phyloP scores from a whole-genome alignment of 2,329 filamentous ascomycete species.

The Fusarium lateritium region DNA sequence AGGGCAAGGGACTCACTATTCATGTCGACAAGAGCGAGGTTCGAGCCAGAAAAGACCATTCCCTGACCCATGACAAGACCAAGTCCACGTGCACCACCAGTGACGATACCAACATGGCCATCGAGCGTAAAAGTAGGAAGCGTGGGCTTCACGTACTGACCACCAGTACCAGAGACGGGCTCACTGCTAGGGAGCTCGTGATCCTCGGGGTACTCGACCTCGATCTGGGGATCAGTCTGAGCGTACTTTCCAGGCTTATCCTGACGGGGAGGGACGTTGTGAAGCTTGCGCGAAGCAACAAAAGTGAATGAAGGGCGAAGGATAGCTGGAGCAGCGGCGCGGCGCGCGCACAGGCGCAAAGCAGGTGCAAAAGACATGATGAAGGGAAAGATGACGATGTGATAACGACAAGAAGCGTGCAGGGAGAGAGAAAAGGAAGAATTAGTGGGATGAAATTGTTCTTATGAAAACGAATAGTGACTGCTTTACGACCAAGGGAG shows the following conservation, averaged over 20 bases:
- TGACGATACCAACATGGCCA: conserved; percentile 86
- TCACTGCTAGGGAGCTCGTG: conserved; percentile 78
- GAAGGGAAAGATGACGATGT: conserved; percentile 9
- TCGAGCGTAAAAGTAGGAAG: conserved; percentile 90
- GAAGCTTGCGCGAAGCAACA: conserved; percentile 51
- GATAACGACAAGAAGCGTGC: background rate
- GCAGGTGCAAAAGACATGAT: conserved; percentile 46
- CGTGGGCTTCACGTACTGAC: conserved; percentile 87
- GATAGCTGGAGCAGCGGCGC: conserved; percentile 40
- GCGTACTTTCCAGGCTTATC: conserved; percentile 76
- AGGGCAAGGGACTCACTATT: conserved; percentile 76
- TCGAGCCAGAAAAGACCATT: conserved; percentile 87
- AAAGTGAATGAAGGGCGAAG: conserved; percentile 45
- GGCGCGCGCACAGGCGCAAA: conserved; percentile 51
- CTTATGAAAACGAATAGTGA: conserved; percentile 27
- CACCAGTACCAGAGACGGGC: conserved; percentile 82
- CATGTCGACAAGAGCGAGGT: conserved; percentile 93
- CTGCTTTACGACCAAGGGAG: conserved; percentile 6
- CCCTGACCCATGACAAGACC: conserved; percentile 95
- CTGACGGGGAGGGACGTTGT: conserved; percentile 53
- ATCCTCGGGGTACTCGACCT: conserved; percentile 84
- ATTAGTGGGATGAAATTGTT: conserved; percentile 1
- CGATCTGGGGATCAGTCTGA: conserved; percentile 83
- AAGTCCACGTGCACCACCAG: conserved; percentile 89
- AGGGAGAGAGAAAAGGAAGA: background rate